phyloP scores from a whole-genome alignment of 2,329 filamentous ascomycete genomes.

The Pseudogymnoascus sp. region DNA sequence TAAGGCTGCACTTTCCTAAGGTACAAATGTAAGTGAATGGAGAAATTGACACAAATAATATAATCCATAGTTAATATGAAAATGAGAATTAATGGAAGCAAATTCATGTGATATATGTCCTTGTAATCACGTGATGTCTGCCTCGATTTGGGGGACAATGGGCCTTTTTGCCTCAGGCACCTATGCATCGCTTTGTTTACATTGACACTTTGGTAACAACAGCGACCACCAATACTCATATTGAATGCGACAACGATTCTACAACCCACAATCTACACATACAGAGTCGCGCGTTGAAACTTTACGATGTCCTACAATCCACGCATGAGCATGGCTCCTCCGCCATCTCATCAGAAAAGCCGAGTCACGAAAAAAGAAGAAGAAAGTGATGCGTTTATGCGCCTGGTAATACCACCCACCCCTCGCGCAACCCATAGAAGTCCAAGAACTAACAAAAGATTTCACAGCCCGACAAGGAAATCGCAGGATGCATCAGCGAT shows the following conservation, averaged over 20 bases:
- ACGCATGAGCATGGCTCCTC: constrained; percentile 45
- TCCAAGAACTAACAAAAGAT: constrained; percentile 16
- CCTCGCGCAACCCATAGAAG: background rate
- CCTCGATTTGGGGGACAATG: background rate
- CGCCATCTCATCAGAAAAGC: constrained; percentile 38
- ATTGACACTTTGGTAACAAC: background rate
- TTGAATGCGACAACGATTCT: constrained; percentile 1
- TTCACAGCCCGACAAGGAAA: constrained; percentile 58
- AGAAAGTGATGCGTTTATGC: constrained; percentile 51
- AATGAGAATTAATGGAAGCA: background rate
- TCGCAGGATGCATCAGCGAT: constrained; percentile 93
- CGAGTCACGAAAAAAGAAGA: constrained; percentile 48
- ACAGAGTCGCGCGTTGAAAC: background rate
- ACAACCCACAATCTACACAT: background rate
- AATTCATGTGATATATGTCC: background rate
- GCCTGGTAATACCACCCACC: constrained; percentile 37
- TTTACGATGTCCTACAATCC: constrained; percentile 41
- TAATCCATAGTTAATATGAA: background rate
- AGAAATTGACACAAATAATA: background rate
- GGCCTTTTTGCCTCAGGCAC: background rate
- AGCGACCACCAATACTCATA: constrained; percentile 4
- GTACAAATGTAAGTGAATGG: background rate
- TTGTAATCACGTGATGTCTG: background rate
- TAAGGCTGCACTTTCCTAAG: background rate
- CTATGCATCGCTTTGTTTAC: background rate